These are phyloP conservation scores for Geoglossum glabrum DNA, from an alignment of 495 filamentous ascomycete species.

Conservation along the genomic window DNA sequence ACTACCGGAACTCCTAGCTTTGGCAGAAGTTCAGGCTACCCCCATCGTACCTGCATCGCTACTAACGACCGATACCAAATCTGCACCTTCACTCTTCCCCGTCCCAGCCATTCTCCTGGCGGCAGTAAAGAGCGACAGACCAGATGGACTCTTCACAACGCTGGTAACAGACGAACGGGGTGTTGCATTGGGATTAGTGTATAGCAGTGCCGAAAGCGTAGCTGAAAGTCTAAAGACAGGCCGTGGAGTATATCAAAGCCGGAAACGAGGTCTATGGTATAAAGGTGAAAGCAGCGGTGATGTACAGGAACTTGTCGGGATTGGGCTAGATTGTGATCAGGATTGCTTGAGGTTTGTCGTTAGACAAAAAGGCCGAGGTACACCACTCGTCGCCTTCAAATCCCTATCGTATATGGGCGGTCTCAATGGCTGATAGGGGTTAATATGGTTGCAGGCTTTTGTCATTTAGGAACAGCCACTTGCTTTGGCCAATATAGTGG, in stretches of 20 bases:
- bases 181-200: constrained; percentile 68
- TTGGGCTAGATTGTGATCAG: constrained; percentile 77
- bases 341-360: constrained; percentile 84
- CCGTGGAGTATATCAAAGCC: constrained; percentile 83
- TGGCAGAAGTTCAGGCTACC: constrained; percentile 36
- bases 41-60: constrained; percentile 54
- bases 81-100: constrained; percentile 34
- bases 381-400: constrained; percentile 1
- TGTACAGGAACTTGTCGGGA: constrained; percentile 66
- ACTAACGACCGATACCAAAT: constrained; percentile 38
- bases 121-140: constrained; percentile 53
- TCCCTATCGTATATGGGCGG: neutral
- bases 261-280: constrained; percentile 89
- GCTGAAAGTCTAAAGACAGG: constrained; percentile 69
- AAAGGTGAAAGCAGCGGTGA: constrained; percentile 91
- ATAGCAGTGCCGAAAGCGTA: constrained; percentile 81
- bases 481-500: constrained; percentile 79
- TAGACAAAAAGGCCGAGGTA: constrained; percentile 61
- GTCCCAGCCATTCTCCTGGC: constrained; percentile 49
- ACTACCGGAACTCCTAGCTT: constrained; percentile 9
- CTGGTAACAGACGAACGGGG: constrained; percentile 81
- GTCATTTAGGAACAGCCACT: constrained; percentile 73
- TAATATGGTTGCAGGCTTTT: constrained; percentile 43
- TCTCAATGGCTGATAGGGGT: neutral
- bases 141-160: constrained; percentile 72